Conservation (phyloP, 139 green algal species). For the Microglena sp. region DNA sequence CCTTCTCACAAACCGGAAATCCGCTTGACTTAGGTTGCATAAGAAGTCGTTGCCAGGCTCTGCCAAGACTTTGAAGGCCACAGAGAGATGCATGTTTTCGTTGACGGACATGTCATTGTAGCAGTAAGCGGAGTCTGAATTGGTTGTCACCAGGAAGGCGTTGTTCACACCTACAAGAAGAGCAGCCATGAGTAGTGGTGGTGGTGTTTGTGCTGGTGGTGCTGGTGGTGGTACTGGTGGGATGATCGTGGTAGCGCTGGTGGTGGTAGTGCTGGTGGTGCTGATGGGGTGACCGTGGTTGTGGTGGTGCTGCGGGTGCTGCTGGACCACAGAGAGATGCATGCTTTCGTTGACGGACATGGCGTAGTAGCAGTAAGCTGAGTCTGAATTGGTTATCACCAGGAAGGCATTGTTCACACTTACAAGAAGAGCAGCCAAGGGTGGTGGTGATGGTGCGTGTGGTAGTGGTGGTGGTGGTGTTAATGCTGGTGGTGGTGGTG, state of each 20-base stretch:
- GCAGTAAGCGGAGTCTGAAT: not conserved
- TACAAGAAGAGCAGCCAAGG: no score
- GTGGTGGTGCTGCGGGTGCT: no score
- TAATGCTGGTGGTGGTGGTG: no score
- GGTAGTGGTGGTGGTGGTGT: no score
- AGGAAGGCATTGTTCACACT: not conserved
- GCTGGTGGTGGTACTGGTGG: no score
- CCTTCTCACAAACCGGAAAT: not conserved
- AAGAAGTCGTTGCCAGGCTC: not conserved
- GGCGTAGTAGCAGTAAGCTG: not conserved
- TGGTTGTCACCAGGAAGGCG: not conserved
- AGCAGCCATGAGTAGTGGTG: no score
- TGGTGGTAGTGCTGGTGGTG: no score
- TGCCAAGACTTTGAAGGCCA: not conserved
- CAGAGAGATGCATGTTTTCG: not conserved
- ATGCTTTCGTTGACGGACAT: not conserved
- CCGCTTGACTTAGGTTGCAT: not conserved
- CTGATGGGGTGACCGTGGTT: no score
- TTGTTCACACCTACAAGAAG: conserved; percentile 1
- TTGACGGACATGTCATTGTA: conserved; percentile 1
- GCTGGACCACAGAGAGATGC: not conserved
- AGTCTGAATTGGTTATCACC: not conserved
- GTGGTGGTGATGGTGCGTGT: no score
- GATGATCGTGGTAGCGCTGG: no score
- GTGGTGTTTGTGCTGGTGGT: no score